Evolutionary conservation across 805 yeast species (phyloP).

Genomic region (Kuraishia floccosa): DNA sequence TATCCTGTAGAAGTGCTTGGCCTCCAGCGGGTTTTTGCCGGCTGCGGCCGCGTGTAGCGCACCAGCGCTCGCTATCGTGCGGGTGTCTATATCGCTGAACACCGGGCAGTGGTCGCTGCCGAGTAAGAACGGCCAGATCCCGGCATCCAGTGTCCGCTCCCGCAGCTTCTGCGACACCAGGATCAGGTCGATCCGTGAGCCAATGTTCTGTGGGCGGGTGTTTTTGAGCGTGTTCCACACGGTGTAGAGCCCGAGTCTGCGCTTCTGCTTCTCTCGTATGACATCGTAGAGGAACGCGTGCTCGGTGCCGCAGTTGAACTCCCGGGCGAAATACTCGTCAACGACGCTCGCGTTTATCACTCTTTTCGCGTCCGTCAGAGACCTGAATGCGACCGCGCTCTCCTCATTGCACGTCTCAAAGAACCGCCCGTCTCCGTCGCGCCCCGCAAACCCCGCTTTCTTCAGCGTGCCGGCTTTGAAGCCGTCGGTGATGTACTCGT

Average conservation of each 20-base stretch:
- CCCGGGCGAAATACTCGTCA: conserved; percentile 8
- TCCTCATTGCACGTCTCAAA: conserved; percentile 24
- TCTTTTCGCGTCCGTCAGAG: conserved; percentile 26
- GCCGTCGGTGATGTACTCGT: conserved; percentile 46
- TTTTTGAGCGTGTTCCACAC: conserved; percentile 84
- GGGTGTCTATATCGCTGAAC: conserved; percentile 47
- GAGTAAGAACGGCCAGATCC: conserved; percentile 55
- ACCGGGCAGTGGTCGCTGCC: conserved; percentile 98
- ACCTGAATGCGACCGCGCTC: conserved; percentile 21
- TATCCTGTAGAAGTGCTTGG: conserved; percentile 33
- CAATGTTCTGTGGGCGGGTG: conserved; percentile 71
- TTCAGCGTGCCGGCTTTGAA: conserved; percentile 23
- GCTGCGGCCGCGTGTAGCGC: no score
- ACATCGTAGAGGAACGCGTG: conserved; percentile 42
- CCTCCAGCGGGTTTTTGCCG: conserved; percentile 35
- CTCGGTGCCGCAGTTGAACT: neutral
- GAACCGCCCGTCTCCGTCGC: conserved; percentile 8
- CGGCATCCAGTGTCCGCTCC: conserved; percentile 22
- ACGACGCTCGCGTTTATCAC: conserved; percentile 31
- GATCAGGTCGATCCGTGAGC: conserved; percentile 80
- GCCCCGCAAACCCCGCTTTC: conserved; percentile 4
- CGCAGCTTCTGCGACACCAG: conserved; percentile 32
- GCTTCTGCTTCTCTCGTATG: conserved; percentile 43
- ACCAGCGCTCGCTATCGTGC: no score
- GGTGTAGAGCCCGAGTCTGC: conserved; percentile 62